These are phyloP conservation scores for Prunus salicina DNA, from an alignment of 306 rosid genomes.

Conservation along the genomic window DNA sequence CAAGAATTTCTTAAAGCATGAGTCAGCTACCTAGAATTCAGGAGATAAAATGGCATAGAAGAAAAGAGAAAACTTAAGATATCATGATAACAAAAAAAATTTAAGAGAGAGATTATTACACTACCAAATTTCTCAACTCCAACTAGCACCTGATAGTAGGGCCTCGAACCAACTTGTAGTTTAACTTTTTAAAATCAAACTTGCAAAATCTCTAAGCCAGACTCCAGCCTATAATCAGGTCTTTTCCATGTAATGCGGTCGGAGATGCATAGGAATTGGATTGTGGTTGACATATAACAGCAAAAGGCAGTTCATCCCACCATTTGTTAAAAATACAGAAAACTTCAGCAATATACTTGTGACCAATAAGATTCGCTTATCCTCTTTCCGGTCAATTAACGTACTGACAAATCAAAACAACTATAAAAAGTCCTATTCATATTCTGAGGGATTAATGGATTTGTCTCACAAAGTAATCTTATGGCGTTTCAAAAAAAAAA, in stretches of 20 bases:
- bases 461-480: neutral
- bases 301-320: neutral
- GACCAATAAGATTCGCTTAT: neutral
- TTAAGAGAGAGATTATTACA: neutral
- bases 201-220: neutral
- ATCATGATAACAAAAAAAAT: neutral
- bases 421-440: neutral
- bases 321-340: neutral
- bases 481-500: neutral
- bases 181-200: neutral
- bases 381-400: neutral
- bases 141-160: neutral
- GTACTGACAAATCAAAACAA: neutral
- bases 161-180: neutral
- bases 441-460: neutral
- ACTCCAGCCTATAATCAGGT: neutral
- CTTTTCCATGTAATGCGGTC: neutral
- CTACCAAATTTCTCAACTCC: neutral
- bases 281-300: neutral
- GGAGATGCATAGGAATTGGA: neutral
- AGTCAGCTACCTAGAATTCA: neutral
- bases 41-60: neutral
- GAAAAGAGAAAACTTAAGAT: neutral
- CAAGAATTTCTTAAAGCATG: neutral
- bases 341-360: neutral